phyloP scores from a whole-genome alignment of 768 basidiomycete species.

The Lentinus brumalis region DNA sequence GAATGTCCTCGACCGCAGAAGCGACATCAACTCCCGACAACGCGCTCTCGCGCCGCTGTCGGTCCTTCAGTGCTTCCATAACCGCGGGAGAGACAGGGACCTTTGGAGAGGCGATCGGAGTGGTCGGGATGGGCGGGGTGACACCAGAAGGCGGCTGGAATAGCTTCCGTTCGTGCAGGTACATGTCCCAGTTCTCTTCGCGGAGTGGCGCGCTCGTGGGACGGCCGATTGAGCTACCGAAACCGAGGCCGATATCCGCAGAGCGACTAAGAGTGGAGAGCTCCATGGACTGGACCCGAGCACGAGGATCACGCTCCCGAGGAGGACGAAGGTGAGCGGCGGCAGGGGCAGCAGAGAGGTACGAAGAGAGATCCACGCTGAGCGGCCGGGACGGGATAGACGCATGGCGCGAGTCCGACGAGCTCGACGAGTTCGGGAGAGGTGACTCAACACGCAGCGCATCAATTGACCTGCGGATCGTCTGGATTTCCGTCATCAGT shows the following conservation, averaged over 20 bases:
- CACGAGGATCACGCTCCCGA: slow-evolving; percentile 66
- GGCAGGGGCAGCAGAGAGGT: slow-evolving; percentile 46
- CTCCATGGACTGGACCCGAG: slow-evolving; percentile 75
- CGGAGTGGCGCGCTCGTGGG: slow-evolving; percentile 75
- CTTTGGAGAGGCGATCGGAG: slow-evolving; percentile 45
- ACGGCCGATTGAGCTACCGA: slow-evolving; percentile 60
- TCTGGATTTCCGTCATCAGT: slow-evolving; percentile 75
- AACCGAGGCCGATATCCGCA: slow-evolving; percentile 18
- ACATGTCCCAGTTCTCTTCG: slow-evolving; percentile 84
- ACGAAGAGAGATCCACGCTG: slow-evolving; percentile 61
- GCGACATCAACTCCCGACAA: slow-evolving; percentile 39
- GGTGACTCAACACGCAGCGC: slow-evolving; percentile 72
- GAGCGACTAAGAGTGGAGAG: slow-evolving; percentile 44
- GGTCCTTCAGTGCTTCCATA: slow-evolving; percentile 67
- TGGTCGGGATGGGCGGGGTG: slow-evolving; percentile 75
- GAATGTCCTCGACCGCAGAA: slow-evolving; percentile 47
- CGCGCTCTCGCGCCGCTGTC: slow-evolving; percentile 73
- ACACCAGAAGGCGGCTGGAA: slow-evolving; percentile 82
- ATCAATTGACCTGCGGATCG: slow-evolving; percentile 78
- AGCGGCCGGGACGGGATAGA: slow-evolving; percentile 72
- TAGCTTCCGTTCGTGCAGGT: slow-evolving; percentile 82
- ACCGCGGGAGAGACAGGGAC: slow-evolving; percentile 71
- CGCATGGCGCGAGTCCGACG: slow-evolving; percentile 54
- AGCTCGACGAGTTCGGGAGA: slow-evolving; percentile 51
- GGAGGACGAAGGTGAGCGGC: slow-evolving; percentile 69